Percentiles rank a stretch among this genome's conserved stretches.
Conservation (phyloP, 1,284 basidiomycete species). For the Agroathelia rolfsii region DNA sequence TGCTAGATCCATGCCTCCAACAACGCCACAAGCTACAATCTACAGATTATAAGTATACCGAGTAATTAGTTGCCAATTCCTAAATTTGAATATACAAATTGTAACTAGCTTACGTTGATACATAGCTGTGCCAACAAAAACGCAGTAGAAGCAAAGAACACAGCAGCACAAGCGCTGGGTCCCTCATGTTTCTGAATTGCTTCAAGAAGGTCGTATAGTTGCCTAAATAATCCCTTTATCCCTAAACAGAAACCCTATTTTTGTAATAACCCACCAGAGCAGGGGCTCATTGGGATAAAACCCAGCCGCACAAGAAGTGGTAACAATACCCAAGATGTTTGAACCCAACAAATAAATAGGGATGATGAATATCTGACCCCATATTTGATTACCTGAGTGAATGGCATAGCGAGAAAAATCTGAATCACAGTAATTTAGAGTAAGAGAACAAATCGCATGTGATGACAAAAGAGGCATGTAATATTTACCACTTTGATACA, state of each 20-base stretch:
- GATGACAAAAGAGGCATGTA: too few species aligned
- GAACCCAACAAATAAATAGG: conserved; percentile 22
- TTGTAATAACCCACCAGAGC: conserved; percentile 17
- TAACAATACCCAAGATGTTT: conserved; percentile 22
- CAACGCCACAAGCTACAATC: conserved; percentile 20
- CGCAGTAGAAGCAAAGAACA: conserved; percentile 23
- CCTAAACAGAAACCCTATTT: background rate
- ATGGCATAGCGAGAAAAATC: conserved; percentile 25
- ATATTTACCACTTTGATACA: conserved; percentile 23
- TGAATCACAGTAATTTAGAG: conserved; percentile 6
- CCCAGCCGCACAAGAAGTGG: conserved; percentile 22
- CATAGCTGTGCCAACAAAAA: conserved; percentile 21
- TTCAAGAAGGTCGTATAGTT: conserved; percentile 21
- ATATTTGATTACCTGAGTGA: conserved; percentile 21
- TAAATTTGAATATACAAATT: background rate
- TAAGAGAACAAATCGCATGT: too few species aligned
- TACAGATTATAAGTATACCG: conserved; percentile 6
- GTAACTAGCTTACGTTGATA: conserved; percentile 16
- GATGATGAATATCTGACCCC: conserved; percentile 23
- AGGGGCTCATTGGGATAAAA: conserved; percentile 22
- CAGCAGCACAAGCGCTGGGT: conserved; percentile 18
- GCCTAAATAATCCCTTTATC: conserved; percentile 11
- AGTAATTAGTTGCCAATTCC: background rate
- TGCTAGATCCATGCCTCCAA: conserved; percentile 23
- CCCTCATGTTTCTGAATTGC: conserved; percentile 21